Evolutionary conservation across 2,329 filamentous ascomycete genomes (phyloP), one percentile per base, ranked within the genome.

Genomic region (Aspergillus pseudoterreus): DNA sequence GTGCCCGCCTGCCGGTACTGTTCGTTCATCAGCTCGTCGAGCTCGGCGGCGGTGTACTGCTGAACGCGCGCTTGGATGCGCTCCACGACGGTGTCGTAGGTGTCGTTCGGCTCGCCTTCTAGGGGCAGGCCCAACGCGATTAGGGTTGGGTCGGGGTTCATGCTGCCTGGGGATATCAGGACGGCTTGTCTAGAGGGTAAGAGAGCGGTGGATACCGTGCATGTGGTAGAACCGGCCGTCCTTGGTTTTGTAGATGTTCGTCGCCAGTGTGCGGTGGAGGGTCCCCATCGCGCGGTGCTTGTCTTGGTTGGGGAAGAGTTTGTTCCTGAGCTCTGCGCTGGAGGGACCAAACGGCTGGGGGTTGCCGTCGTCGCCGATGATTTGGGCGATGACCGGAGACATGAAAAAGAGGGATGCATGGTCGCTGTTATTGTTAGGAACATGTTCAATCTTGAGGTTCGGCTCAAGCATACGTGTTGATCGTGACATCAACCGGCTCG

Each of bases 211-310:
- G 12, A 17, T 39, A 46, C 53, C 51, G 33, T 59, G 56, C 1
- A 50, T 21, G 32, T 59, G 53, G 30, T 53, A 60, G 27, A 19
- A 60, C 2, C 53, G 52, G 4, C 32, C 47, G 17, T 59, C 55
- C 15, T 57, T 52, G 11, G 58, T 58, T 19, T 53, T 45, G 30
- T 61, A 56, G 15, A 56, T 50, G 32, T 51, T 51, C 15, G 51
- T 53, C n/a, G 43, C 43, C 4, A 44, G 32, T 6, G 22, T 24
- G 4, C 50, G 45, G 30, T 52, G 24, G 9, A 38, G 33, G 1
- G 9, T 45, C 1, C 15, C 46, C 21, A 35, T 14, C 8, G 39
- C 11, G 6, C 27, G 24, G n/a, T 45, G 12, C 14, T 24, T 24
- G 8, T 19, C 50, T 9, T 33, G 41, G 35, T 3, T 33, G n/a